These are phyloP conservation scores for Jacaranda copaia DNA, from an alignment of 257 asterid species.

Conservation along the genomic window DNA sequence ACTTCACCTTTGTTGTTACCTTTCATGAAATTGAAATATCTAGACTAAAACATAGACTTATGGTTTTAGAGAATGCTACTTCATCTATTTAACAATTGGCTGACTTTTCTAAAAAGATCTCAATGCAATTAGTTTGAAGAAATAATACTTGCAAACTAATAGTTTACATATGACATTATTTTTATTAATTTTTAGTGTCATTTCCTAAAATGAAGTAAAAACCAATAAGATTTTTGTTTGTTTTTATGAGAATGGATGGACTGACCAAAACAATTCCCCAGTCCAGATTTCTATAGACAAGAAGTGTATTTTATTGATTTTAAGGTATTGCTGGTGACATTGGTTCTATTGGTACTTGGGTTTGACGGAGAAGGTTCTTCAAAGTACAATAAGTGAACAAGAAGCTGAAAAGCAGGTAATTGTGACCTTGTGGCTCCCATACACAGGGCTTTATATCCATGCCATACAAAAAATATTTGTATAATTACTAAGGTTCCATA, in stretches of 20 bases:
- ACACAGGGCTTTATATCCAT: constrained; percentile 19
- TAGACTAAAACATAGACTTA: constrained; percentile 5
- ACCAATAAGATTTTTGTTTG: constrained; percentile 6
- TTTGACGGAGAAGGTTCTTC: constrained; percentile 85
- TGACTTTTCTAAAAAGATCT: constrained; percentile 2
- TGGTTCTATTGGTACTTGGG: constrained; percentile 54
- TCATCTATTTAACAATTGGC: not conserved
- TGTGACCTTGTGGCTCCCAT: constrained; percentile 16
- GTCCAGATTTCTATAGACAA: constrained; percentile 11
- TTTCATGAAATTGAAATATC: constrained; percentile 29
- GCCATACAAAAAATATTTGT: constrained; percentile 7
- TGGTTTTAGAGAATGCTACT: constrained; percentile 17
- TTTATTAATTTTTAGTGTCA: not conserved
- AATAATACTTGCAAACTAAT: constrained; percentile 5
- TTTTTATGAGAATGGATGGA: constrained; percentile 22
- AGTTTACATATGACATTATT: constrained; percentile 13
- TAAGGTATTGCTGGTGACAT: constrained; percentile 31
- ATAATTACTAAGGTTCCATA: not conserved
- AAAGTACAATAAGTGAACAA: constrained; percentile 70
- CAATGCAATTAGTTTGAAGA: constrained; percentile 8
- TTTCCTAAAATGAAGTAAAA: constrained; percentile 27
- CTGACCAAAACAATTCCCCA: constrained; percentile 18
- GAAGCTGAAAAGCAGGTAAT: constrained; percentile 97
- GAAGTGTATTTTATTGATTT: constrained; percentile 11
- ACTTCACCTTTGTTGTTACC: constrained; percentile 28